A percentile compares a stretch with the other conserved stretches of the same genome.
Evolutionary conservation across 352 stramenopile genomes (phyloP).

Genomic region (Phytopythium montanum): DNA sequence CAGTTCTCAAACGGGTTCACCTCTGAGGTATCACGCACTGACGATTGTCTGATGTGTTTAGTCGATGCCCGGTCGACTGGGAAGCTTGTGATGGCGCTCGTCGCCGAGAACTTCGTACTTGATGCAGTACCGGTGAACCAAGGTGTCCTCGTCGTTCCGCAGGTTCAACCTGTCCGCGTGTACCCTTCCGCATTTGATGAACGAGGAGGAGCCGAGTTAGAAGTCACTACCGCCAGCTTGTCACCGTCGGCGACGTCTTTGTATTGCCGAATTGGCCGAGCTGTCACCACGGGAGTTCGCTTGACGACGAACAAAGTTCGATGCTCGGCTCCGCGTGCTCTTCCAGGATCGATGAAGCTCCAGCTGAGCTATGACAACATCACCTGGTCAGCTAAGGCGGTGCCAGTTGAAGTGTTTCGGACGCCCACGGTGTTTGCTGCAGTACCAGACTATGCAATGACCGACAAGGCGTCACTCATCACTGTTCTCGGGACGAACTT

Average conservation of each 20-base stretch:
- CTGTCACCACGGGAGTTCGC: conserved; percentile 17
- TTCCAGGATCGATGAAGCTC: conserved; percentile 18
- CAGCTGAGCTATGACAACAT: conserved; percentile 31
- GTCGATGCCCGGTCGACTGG: conserved; percentile 31
- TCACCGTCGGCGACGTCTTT: conserved; percentile 15
- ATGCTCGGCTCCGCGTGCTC: conserved; percentile 24
- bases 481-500: conserved; percentile 42
- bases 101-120: conserved; percentile 6
- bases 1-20: conserved; percentile 19
- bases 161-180: conserved; percentile 16
- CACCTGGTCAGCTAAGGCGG: conserved; percentile 26
- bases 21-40: background rate
- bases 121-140: conserved; percentile 17
- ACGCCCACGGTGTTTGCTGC: conserved; percentile 28
- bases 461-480: conserved; percentile 13
- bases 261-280: conserved; percentile 34
- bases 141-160: conserved; percentile 27
- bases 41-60: conserved; percentile 15
- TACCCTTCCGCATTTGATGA: conserved; percentile 40
- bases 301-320: conserved; percentile 24
- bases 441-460: conserved; percentile 13
- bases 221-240: conserved; percentile 30
- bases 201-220: conserved; percentile 26
- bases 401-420: conserved; percentile 27
- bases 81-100: conserved; percentile 20